Evolutionary conservation across 441 rosid species (phyloP).

Genomic region (Brassica hybrid): DNA sequence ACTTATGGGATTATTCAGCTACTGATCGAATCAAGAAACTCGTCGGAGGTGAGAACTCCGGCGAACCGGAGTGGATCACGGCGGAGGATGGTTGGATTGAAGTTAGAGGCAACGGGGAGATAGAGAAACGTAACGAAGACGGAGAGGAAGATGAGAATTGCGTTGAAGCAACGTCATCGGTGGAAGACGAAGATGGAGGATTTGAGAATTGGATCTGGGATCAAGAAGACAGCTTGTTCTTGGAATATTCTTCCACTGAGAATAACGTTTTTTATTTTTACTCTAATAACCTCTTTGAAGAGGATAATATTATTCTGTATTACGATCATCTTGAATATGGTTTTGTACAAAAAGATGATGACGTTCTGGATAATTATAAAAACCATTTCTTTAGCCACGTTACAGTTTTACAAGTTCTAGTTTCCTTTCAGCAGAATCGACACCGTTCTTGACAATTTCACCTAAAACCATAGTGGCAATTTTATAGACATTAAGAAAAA

Average conservation of each 20-base stretch:
- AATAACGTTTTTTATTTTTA: conserved; percentile 29
- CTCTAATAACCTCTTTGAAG: conserved; percentile 22
- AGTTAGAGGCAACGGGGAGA: conserved; percentile 60
- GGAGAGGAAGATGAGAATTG: conserved; percentile 10
- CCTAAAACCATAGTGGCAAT: neutral
- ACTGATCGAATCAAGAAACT: conserved; percentile 56
- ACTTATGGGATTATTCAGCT: conserved; percentile 32
- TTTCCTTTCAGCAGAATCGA: neutral
- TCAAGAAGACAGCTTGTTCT: conserved; percentile 40
- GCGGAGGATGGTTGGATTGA: conserved; percentile 64
- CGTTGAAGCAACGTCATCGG: conserved; percentile 44
- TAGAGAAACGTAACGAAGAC: conserved; percentile 31
- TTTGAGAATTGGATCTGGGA: conserved; percentile 45
- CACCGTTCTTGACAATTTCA: neutral
- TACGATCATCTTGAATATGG: conserved; percentile 28
- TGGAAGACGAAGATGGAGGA: conserved; percentile 28
- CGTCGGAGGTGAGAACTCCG: conserved; percentile 38
- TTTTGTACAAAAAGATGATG: conserved; percentile 13
- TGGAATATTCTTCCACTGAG: conserved; percentile 41
- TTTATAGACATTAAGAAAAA: neutral
- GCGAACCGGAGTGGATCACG: conserved; percentile 46
- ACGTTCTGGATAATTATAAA: neutral
- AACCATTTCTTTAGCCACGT: conserved; percentile 15
- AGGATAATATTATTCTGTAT: conserved; percentile 33
- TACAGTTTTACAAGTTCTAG: neutral